Evolutionary conservation across 805 yeast species (phyloP).

Genomic region (Saccharomyces paradoxus): DNA sequence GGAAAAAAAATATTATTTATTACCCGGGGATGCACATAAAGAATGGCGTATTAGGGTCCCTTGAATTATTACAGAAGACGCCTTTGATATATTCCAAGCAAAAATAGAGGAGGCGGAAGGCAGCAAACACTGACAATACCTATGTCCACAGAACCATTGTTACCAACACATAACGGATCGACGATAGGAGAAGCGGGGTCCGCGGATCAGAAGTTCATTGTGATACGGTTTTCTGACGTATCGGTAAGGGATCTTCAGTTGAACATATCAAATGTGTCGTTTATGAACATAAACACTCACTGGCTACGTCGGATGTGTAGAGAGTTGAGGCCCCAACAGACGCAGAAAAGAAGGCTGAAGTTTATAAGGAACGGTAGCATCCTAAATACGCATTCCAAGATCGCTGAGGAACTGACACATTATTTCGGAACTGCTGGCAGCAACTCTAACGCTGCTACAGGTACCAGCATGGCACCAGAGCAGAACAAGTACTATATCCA

Average conservation of each 20-base stretch:
- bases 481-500: slow-evolving; percentile 52
- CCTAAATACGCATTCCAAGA: slow-evolving; percentile 14
- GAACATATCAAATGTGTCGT: slow-evolving; percentile 20
- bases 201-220: slow-evolving; percentile 8
- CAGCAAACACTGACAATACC: background rate
- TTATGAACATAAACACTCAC: slow-evolving; percentile 14
- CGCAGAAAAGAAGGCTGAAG: slow-evolving; percentile 16
- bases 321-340: slow-evolving; percentile 13
- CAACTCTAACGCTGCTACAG: background rate
- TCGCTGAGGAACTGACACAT: slow-evolving; percentile 11
- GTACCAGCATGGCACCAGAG: background rate
- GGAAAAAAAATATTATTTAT: background rate
- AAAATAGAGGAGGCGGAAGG: background rate
- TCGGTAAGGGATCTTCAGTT: slow-evolving; percentile 21
- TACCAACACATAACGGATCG: slow-evolving; percentile 9
- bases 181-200: background rate
- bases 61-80: background rate
- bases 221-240: slow-evolving; percentile 26
- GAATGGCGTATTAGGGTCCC: background rate
- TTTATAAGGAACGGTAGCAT: slow-evolving; percentile 27
- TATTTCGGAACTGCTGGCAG: slow-evolving; percentile 8
- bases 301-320: slow-evolving; percentile 28
- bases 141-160: slow-evolving; percentile 19
- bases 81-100: background rate
- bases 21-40: background rate